Evolutionary conservation across 2,329 filamentous ascomycete genomes (phyloP), one percentile per base, ranked within the genome.

Genomic region (Colletotrichum trifolii): DNA sequence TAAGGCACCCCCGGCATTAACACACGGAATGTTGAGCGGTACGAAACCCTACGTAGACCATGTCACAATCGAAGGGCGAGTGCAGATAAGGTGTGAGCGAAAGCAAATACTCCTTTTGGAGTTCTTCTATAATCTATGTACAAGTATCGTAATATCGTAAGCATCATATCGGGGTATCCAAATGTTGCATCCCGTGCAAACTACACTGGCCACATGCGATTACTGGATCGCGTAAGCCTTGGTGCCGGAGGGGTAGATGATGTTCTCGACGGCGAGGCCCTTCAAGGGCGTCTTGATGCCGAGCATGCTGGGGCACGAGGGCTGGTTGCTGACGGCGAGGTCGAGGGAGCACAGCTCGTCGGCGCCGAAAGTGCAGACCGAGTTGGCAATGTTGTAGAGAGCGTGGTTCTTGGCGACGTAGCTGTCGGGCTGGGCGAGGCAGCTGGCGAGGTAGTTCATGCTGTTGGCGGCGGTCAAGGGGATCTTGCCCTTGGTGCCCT

Each of bases 401-500:
- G 78, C 73, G 73, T 85, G 76, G 76, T 87, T 86, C 69, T 82
- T 74, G 64, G 77, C 84, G 48, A 86, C 81, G 80, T 81, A 87
- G 76, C 77, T 85, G 70, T 77, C 73, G 40, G 76, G 71, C 67
- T 81, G 69, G 12, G 72, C 73, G 11, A 85, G 75, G 73, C 85
- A 87, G 65, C 75, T 77, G 55, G 79, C 72, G 8, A 86, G 71
- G 68, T 79, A 86, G 75, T 84, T 82, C 79, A 88, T 87, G 76
- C 82, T 83, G 80, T 87, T 87, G 71, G 83, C 72, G 2, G 85
- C 85, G 55, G 79, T 80, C 52, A 89, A 80, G 7, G 85, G 82
- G 42, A 89, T 77, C 76, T 83, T 85, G 74, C 76, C 74, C 25
- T 25, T 5, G 54, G 76, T 79, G 55, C 81, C 71, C 66, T 46